Base-by-base conservation (phyloP, 495 filamentous ascomycete species). In the Niebla homalea region DNA sequence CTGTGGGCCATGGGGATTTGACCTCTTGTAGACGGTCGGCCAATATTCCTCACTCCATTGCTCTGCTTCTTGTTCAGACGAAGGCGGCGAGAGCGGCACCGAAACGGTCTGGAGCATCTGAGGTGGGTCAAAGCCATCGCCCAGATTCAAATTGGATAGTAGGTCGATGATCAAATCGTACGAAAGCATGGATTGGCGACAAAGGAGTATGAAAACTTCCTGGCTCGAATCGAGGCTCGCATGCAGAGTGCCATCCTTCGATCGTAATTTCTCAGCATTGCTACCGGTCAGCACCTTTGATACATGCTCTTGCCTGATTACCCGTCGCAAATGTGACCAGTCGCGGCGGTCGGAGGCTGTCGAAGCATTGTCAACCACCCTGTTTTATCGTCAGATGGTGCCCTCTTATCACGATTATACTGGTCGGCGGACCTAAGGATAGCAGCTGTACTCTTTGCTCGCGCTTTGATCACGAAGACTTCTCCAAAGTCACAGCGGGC, bases 21-120 rank as follows among this genome's bases (percentile, higher is more conserved):
- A 82, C 59, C 81, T 81, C 50, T 89, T 88, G 69, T 93, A 97
- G 7, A 87, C 71, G 5, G 84, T 80, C 0, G 92, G 93, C 92
- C 92, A 98, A 61, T 87, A 83, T 23, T 75, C 71, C 22, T 75
- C 68, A 26, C 77, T 80, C 87, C 87, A 95, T 62, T 71, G 63
- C 8, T 78, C 72, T 5, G 92, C 88, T 67, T 94, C 86, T 11
- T 77, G 62, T 19, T 74, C 63, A 18, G 82, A 89, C 20, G 83
- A 81, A 0, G 92, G 89, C 22, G 87, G 75, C 12, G 84, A 67
- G 37, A 81, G 70, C 16, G 92, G 92, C 18, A 97, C 78, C 3
- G 71, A 67, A 18, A 83, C 72, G 10, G 68, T 70, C 41, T 69
- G 56, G 18, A 78, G 71, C 54, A 59, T 66, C 60, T 57, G 74